These are phyloP conservation scores for Verbena officinalis DNA, from an alignment of 257 asterid species.

Conservation along the genomic window DNA sequence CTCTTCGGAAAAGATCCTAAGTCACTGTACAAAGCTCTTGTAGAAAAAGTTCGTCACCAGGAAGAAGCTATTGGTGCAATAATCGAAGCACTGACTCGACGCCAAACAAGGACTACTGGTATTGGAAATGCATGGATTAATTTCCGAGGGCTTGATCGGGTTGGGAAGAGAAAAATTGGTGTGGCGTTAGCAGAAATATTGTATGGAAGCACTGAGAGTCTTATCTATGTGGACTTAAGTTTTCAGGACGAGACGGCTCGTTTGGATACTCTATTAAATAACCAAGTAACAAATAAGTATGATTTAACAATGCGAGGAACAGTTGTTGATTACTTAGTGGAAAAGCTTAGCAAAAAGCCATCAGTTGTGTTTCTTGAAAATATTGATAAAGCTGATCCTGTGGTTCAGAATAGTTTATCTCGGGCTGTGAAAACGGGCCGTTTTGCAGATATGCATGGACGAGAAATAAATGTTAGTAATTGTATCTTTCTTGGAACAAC, in stretches of 20 bases:
- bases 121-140: constrained; percentile 64
- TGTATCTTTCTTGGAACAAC: constrained; percentile 62
- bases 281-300: constrained; percentile 38
- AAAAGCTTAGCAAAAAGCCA: constrained; percentile 63
- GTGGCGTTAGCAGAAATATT: constrained; percentile 60
- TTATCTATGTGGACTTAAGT: constrained; percentile 59
- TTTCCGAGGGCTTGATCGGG: constrained; percentile 62
- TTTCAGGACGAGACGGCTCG: constrained; percentile 40
- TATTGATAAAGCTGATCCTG: constrained; percentile 69
- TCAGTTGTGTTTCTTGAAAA: constrained; percentile 73
- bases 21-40: constrained; percentile 51
- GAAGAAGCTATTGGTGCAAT: constrained; percentile 64
- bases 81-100: constrained; percentile 46
- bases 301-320: constrained; percentile 57
- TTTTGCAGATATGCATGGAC: constrained; percentile 61
- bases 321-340: constrained; percentile 70
- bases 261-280: constrained; percentile 33
- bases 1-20: constrained; percentile 52
- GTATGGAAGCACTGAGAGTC: constrained; percentile 55
- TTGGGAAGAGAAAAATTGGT: constrained; percentile 69
- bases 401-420: constrained; percentile 63
- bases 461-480: constrained; percentile 60
- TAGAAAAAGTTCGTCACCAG: constrained; percentile 57
- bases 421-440: constrained; percentile 63
- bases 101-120: constrained; percentile 28